Conservation (phyloP, 148 eudicot genomes). For the Silene uniflora region DNA sequence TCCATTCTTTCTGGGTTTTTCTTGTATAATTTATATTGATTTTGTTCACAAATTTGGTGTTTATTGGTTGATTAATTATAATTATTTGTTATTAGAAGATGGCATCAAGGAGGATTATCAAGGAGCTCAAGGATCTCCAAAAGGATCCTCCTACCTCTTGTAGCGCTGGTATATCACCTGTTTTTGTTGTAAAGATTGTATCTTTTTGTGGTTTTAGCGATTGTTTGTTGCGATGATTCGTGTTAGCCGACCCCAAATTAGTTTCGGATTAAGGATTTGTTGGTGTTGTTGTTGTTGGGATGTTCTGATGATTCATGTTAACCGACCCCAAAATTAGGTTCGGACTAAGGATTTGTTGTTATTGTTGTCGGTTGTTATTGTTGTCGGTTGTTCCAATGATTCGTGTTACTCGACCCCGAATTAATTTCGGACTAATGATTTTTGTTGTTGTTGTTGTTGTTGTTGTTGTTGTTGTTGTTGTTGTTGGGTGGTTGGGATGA, state of each 20-base stretch:
- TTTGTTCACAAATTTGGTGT: not conserved
- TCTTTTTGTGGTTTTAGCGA: not conserved
- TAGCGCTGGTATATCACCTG: constrained; percentile 25
- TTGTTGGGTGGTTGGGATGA: too few relatives aligned
- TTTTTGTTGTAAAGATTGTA: too few relatives aligned
- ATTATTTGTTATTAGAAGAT: constrained; percentile 5
- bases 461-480: too few relatives aligned
- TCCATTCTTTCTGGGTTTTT: not conserved
- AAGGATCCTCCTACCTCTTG: constrained; percentile 37
- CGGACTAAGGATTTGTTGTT: not conserved
- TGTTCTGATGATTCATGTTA: not conserved
- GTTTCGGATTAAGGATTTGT: not conserved
- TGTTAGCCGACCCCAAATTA: not conserved
- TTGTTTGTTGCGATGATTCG: not conserved
- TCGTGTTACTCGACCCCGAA: not conserved
- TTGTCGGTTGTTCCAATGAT: not conserved
- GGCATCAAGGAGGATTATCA: constrained; percentile 35
- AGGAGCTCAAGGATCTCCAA: constrained; percentile 40
- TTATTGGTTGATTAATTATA: not conserved
- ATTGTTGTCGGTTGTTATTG: not conserved
- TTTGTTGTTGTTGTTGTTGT: too few relatives aligned
- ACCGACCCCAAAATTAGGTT: not conserved
- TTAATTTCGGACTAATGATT: not conserved
- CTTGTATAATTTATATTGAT: not conserved
- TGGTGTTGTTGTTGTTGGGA: not conserved